Evolutionary conservation across 2,329 filamentous ascomycete genomes (phyloP), one percentile per base, ranked within the genome.

Genomic region (Calonectria montana): DNA sequence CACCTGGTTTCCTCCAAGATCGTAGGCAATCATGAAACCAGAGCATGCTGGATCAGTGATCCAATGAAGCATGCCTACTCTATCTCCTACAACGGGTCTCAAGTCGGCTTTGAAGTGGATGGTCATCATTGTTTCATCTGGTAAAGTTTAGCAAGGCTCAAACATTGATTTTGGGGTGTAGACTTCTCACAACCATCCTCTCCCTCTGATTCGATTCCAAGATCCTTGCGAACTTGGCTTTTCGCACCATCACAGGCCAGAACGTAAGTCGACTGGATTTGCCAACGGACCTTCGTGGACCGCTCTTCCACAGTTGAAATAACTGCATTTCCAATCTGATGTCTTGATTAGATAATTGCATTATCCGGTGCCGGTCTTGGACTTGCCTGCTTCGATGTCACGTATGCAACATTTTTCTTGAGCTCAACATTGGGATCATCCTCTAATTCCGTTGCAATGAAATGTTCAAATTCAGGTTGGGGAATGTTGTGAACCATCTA

Each of bases 61-160:
- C 85, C 84, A 86, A 71, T 86, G 83, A 3, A 87, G 75, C 84
- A 86, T 86, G 6, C 85, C 85, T 1, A 85, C 82, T 25, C 81
- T 77, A 0, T 83, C 78, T 4, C 79, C 77, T 0, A 86, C 75
- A 0, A 86, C 76, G 1, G 83, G 80, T 0, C 83, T 79, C 2
- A 86, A 76, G 53, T 87, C 78, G 0, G 84, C 83, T 47, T 85
- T 84, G 72, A 86, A 82, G 48, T 86, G 84, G 16, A 86, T 86
- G 0, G 84, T 86, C 85, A 86, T 86, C 84, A 86, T 86, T 0
- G 83, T 85, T 67, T 85, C 84, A 43, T 84, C 83, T 84, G 25
- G 6, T 2, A 16, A 25, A 16, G 21, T 2, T 50, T 9, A 5
- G 23, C n/a, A 3, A 35, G 69, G 71, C 74, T 65, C 79, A 25